Conservation (phyloP, 495 filamentous ascomycete species). For the Trichoderma orchidacearum region DNA sequence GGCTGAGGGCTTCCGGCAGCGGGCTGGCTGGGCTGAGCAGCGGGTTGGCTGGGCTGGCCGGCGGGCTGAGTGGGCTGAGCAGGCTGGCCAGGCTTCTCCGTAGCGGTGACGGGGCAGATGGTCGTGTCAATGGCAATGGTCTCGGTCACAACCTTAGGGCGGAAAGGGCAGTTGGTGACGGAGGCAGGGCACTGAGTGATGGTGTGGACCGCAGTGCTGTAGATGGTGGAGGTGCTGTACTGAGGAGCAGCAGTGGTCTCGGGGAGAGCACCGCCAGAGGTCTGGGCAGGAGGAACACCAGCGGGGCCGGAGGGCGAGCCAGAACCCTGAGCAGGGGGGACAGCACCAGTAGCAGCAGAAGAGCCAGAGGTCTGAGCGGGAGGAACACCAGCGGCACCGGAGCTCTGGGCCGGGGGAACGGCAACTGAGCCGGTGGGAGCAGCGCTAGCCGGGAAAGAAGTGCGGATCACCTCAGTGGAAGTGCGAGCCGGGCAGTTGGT, state of each 20-base stretch:
- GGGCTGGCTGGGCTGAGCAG: constrained; percentile 2
- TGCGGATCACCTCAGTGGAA: background rate
- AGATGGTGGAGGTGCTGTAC: constrained; percentile 22
- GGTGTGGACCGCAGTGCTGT: constrained; percentile 18
- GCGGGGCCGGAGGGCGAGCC: background rate
- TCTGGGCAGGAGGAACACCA: background rate
- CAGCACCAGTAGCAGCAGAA: background rate
- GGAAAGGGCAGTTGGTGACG: constrained; percentile 14
- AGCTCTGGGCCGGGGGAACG: background rate
- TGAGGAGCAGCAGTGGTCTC: constrained; percentile 2
- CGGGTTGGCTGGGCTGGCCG: constrained; percentile 1
- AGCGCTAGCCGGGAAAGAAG: too few species aligned
- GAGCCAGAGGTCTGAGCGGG: too few species aligned
- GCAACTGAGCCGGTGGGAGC: too few species aligned
- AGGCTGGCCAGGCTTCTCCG: too few species aligned
- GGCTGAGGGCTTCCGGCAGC: too few species aligned
- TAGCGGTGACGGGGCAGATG: constrained; percentile 17
- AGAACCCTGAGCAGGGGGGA: background rate
- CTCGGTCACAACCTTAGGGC: constrained; percentile 12
- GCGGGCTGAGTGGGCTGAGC: constrained; percentile 5
- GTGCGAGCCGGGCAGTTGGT: background rate
- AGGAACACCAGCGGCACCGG: background rate
- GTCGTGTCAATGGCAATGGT: constrained; percentile 17
- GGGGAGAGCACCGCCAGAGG: background rate
- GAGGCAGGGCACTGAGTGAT: constrained; percentile 19